Conservation (phyloP, 2,329 filamentous ascomycete genomes). For the Aspergillus uvarum region DNA sequence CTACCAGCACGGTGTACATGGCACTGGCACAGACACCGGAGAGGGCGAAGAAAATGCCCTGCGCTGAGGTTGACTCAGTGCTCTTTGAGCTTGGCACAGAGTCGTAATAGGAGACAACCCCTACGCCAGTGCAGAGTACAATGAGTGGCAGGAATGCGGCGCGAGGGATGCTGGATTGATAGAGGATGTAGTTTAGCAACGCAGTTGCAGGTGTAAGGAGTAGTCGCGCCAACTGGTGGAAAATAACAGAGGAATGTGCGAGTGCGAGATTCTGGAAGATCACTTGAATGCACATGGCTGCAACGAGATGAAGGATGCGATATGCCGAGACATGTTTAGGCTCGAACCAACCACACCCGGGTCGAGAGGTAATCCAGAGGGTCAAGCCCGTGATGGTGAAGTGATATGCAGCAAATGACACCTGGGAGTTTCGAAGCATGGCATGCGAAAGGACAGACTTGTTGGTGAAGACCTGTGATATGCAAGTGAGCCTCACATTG, state of each 20-base stretch:
- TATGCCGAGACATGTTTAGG: constrained; percentile 16
- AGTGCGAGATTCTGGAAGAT: constrained; percentile 24
- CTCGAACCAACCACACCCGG: constrained; percentile 19
- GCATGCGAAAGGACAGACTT: constrained; percentile 21
- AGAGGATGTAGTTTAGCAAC: constrained; percentile 20
- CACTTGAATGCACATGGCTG: constrained; percentile 24
- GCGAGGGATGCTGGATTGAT: constrained; percentile 18
- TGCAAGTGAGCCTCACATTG: not conserved
- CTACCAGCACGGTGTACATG: constrained; percentile 23
- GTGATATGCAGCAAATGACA: constrained; percentile 25
- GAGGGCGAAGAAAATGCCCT: constrained; percentile 20
- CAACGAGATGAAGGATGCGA: constrained; percentile 21
- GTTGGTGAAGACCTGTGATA: constrained; percentile 23
- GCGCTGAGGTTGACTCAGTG: constrained; percentile 15
- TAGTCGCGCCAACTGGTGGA: constrained; percentile 23
- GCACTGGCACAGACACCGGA: constrained; percentile 22
- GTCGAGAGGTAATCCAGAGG: constrained; percentile 20
- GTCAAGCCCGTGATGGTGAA: constrained; percentile 23
- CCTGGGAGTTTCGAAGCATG: constrained; percentile 22
- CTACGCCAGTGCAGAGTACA: constrained; percentile 21
- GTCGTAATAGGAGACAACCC: constrained; percentile 24
- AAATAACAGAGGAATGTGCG: constrained; percentile 24
- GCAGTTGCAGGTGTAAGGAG: constrained; percentile 22
- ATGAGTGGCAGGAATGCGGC: constrained; percentile 16
- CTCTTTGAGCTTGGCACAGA: constrained; percentile 13